These are phyloP conservation scores for Lumnitzera racemosa DNA, from an alignment of 345 rosid species.

Conservation along the genomic window DNA sequence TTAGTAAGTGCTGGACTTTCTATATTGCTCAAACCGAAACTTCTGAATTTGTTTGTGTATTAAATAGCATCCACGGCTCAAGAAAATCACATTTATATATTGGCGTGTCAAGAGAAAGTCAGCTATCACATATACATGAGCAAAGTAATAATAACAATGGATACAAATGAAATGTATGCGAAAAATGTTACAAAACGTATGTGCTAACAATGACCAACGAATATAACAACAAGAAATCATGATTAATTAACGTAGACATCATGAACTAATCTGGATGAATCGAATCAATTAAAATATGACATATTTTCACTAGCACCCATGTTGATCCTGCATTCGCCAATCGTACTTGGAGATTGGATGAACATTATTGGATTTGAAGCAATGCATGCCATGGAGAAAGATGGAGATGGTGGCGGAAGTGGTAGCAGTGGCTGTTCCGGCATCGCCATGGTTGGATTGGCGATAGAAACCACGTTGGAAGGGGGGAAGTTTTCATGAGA, in stretches of 20 bases:
- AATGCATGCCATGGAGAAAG: conserved; percentile 22
- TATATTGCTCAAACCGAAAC: too few species aligned
- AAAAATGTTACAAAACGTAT: too few species aligned
- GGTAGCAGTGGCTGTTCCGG: conserved; percentile 14
- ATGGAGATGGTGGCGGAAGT: conserved; percentile 25
- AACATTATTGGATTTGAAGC: conserved; percentile 45
- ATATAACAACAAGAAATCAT: neutral
- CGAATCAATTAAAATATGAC: conserved; percentile 40
- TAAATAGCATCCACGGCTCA: too few species aligned
- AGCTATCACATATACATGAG: too few species aligned
- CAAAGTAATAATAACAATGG: too few species aligned
- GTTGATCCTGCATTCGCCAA: conserved; percentile 5
- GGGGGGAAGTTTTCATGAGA: conserved; percentile 35
- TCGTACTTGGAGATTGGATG: conserved; percentile 10
- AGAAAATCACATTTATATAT: too few species aligned
- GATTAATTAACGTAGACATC: neutral
- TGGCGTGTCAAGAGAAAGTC: too few species aligned
- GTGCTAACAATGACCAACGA: too few species aligned
- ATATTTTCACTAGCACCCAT: conserved; percentile 45
- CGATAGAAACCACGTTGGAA: conserved; percentile 31
- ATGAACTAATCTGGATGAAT: neutral
- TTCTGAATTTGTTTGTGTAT: too few species aligned
- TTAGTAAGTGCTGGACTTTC: too few species aligned
- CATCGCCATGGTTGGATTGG: conserved; percentile 16
- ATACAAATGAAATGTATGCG: too few species aligned